Base-by-base conservation (phyloP, 805 yeast species). In the Candida argentea region DNA sequence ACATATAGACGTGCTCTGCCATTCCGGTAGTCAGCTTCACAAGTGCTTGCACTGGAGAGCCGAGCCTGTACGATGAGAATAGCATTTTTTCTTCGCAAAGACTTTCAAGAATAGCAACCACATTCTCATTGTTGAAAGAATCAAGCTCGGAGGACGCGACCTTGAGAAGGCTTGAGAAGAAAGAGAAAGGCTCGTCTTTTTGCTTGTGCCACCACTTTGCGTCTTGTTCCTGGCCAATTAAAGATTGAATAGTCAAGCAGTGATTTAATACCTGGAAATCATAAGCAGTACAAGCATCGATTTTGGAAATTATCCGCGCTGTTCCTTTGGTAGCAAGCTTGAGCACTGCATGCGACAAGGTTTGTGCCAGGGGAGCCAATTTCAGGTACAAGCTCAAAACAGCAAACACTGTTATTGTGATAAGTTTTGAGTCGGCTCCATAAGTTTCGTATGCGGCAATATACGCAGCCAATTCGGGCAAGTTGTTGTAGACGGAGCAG, bases 121-220 rank as follows among this genome's bases (percentile, higher is more conserved):
- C 63, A 15, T 21, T 18, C 26, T 25, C 20, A 2, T 28, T 19
- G 17, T 25, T 15, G n/a, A 14, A 12, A 5, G 33, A 16, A 6
- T 33, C 22, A 6, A 18, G 31, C 3, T 40, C 28, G 12, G 40
- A 32, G 4, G 40, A 17, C 3, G 48, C 36, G 21, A 83, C 52
- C 43, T 71, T 70, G 16, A 81, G 42, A 31, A 85, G 55, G 5
- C 73, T 68, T 0, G 87, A 74, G 50, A 84, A 85, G 25, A 82
- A 56, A 1, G 94, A 76, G 31, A 65, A 62, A 2, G 53, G 43
- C 5, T 57, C 27, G 2, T 38, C 26, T 18, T 36, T 60, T 2
- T 63, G 34, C 16, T 67, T 56, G 44, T 71, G 78, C 86, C 91
- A 86, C 95, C 95, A 87, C 50, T 76, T 82, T 18, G 74, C 63